Percentiles rank a stretch among this genome's conserved stretches.
Conservation (phyloP, 768 basidiomycete genomes). For the Leccinum subgranulosum region DNA sequence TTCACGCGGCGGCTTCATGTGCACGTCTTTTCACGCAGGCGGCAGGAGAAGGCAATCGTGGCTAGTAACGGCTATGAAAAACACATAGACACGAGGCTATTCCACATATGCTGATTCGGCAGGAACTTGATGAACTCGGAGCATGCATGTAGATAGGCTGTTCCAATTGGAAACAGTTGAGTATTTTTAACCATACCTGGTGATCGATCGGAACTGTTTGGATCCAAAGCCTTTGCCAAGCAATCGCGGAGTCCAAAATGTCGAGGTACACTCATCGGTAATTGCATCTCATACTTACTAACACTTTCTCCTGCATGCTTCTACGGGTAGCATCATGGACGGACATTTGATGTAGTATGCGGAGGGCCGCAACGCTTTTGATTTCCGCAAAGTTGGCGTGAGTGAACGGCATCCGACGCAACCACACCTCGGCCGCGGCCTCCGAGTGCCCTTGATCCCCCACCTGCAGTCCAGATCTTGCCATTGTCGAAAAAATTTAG, state of each 20-base stretch:
- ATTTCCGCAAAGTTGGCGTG: neutral
- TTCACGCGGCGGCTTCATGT: neutral
- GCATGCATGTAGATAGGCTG: neutral
- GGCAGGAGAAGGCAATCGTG: neutral
- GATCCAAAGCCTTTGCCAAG: neutral
- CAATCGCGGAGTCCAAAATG: constrained; percentile 1
- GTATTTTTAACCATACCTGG: neutral
- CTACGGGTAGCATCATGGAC: neutral
- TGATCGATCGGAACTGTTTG: neutral
- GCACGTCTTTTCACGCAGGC: neutral
- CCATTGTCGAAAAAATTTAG: neutral
- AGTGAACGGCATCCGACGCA: neutral
- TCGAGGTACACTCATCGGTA: neutral
- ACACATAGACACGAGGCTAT: neutral
- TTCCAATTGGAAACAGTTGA: neutral
- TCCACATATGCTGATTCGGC: neutral
- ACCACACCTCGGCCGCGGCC: neutral
- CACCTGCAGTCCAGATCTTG: neutral
- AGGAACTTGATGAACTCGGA: neutral
- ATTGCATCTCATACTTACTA: neutral
- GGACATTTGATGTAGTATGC: constrained; percentile 4
- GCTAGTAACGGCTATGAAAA: neutral
- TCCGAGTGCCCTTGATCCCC: neutral
- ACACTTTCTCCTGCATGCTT: neutral
- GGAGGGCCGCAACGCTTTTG: neutral